phyloP scores from a whole-genome alignment of 108 stramenopile species.

The Mediolabrus comicus region DNA sequence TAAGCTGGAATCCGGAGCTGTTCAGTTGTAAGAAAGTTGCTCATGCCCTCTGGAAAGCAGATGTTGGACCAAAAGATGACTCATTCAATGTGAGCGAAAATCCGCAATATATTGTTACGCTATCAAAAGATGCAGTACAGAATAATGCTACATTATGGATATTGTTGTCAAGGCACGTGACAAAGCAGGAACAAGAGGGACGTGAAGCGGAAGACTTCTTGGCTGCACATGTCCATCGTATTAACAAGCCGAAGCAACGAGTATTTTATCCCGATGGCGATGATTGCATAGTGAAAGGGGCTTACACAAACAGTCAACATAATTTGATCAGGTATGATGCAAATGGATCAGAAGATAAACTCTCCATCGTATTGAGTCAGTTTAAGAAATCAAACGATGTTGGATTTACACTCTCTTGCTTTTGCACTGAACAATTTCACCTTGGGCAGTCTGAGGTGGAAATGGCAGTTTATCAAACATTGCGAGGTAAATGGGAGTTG shows the following conservation, averaged over 20 bases:
- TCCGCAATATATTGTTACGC: constrained; percentile 67
- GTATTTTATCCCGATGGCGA: constrained; percentile 62
- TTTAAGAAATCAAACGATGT: constrained; percentile 68
- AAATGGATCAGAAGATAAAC: constrained; percentile 44
- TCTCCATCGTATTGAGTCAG: constrained; percentile 76
- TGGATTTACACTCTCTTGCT: constrained; percentile 70
- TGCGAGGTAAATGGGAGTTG: constrained; percentile 29
- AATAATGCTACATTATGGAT: constrained; percentile 69
- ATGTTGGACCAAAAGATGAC: constrained; percentile 62
- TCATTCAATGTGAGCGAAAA: constrained; percentile 77
- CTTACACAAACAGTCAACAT: constrained; percentile 80
- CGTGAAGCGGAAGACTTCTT: constrained; percentile 61
- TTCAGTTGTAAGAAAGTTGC: constrained; percentile 45
- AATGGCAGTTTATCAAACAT: constrained; percentile 14
- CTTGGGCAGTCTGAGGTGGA: constrained; percentile 47
- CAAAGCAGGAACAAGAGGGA: constrained; percentile 79
- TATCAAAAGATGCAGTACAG: constrained; percentile 58
- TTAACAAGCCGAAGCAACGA: constrained; percentile 37
- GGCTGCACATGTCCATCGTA: constrained; percentile 67
- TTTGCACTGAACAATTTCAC: constrained; percentile 64
- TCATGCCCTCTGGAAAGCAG: constrained; percentile 65
- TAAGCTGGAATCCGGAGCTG: constrained; percentile 74
- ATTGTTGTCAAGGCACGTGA: constrained; percentile 73
- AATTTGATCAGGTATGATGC: constrained; percentile 72
- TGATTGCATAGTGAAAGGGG: constrained; percentile 53